phyloP scores from a whole-genome alignment of 2,329 filamentous ascomycete species.

The Teratosphaeria zuluensis region DNA sequence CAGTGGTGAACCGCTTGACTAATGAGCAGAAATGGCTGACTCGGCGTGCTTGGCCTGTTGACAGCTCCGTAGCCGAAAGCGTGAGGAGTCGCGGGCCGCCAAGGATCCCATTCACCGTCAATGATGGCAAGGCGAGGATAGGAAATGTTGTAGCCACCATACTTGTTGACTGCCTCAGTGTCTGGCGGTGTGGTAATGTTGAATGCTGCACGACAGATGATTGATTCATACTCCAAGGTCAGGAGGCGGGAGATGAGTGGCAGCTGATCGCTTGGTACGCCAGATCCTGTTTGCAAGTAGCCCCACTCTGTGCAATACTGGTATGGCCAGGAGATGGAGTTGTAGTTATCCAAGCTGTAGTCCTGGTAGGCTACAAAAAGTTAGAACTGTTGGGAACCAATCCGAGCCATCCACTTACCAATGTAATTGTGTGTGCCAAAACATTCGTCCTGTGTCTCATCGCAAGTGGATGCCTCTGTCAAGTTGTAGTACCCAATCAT shows the following conservation, averaged over 20 bases:
- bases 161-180: conserved; percentile 60
- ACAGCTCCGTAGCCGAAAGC: conserved; percentile 45
- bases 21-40: conserved; percentile 66
- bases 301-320: conserved; percentile 60
- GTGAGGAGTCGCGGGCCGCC: conserved; percentile 65
- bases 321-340: conserved; percentile 48
- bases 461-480: conserved; percentile 33
- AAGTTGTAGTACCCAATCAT: conserved; percentile 46
- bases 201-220: conserved; percentile 58
- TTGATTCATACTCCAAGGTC: conserved; percentile 51
- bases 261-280: conserved; percentile 52
- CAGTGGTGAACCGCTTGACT: conserved; percentile 62
- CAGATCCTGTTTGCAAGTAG: conserved; percentile 64
- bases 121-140: conserved; percentile 69
- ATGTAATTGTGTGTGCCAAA: conserved; percentile 41
- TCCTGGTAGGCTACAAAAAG: conserved; percentile 28
- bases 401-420: conserved; percentile 6
- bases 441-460: conserved; percentile 40
- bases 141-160: conserved; percentile 60
- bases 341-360: conserved; percentile 31
- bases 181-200: conserved; percentile 57
- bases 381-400: background rate
- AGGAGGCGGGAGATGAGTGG: conserved; percentile 64
- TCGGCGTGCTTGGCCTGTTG: conserved; percentile 48
- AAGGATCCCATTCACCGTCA: conserved; percentile 71